Conservation (phyloP, 225 moss, liverwort and hornwort genomes). For the Neckera pumila region DNA sequence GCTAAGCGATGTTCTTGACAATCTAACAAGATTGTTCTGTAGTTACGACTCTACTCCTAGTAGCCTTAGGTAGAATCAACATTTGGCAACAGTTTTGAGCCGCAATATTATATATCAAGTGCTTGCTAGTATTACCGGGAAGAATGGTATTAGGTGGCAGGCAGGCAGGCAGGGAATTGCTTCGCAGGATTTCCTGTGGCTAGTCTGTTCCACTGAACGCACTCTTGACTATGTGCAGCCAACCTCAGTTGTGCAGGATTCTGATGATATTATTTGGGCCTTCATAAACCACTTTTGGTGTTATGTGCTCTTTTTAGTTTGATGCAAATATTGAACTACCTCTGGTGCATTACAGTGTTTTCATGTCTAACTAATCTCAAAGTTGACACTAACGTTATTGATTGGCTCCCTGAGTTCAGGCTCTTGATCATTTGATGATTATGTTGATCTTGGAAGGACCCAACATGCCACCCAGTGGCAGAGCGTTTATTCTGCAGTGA, state of each 20-base stretch:
- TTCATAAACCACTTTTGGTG: neutral
- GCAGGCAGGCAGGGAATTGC: neutral
- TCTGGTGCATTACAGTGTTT: neutral
- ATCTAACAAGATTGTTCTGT: neutral
- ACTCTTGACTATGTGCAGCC: neutral
- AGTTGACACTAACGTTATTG: neutral
- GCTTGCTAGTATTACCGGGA: neutral
- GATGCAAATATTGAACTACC: neutral
- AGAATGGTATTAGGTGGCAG: neutral
- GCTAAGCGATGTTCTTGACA: neutral
- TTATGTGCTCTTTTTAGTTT: neutral
- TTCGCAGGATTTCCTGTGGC: neutral
- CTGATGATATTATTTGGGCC: neutral
- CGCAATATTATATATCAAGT: neutral
- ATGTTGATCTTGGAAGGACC: neutral
- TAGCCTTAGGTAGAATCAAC: neutral
- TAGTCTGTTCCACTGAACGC: neutral
- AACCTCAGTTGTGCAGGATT: conserved; percentile 1
- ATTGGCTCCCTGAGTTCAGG: neutral
- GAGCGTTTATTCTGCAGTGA: neutral
- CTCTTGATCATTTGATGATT: neutral
- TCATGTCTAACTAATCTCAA: neutral
- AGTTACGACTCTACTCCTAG: neutral
- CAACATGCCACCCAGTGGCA: neutral
- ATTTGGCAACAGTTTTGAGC: conserved; percentile 1